Evolutionary conservation across 164 flowering plant genomes (phyloP).

Genomic region (Stephania cephalantha): DNA sequence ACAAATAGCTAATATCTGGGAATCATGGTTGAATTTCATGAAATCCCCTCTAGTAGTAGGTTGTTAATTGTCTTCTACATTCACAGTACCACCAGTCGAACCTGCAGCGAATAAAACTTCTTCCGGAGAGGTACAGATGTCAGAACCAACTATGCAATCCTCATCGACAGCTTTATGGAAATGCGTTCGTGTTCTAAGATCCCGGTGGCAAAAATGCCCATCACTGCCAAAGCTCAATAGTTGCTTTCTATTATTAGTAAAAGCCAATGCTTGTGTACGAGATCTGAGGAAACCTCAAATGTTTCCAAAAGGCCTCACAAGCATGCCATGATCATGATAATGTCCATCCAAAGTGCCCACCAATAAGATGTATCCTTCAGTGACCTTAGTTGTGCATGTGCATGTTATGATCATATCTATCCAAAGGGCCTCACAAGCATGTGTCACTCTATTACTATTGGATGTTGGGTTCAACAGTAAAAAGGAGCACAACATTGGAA

Average conservation of each 20-base stretch:
- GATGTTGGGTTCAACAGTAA: too few relatives aligned
- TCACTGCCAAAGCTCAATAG: slow-evolving; percentile 87
- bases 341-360: too few relatives aligned
- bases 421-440: too few relatives aligned
- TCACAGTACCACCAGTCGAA: slow-evolving; percentile 80
- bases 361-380: too few relatives aligned
- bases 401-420: too few relatives aligned
- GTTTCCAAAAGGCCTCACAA: slow-evolving; percentile 33
- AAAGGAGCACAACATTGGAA: too few relatives aligned
- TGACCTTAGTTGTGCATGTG: too few relatives aligned
- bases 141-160: slow-evolving; percentile 62
- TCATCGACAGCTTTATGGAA: slow-evolving; percentile 80
- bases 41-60: slow-evolving; percentile 62
- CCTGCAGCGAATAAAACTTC: slow-evolving; percentile 82
- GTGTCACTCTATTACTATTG: too few relatives aligned
- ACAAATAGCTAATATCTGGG: slow-evolving; percentile 74
- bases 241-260: slow-evolving; percentile 60
- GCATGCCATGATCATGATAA: too few relatives aligned
- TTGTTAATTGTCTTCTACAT: slow-evolving; percentile 73
- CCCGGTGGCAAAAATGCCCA: slow-evolving; percentile 93
- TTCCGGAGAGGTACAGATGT: slow-evolving; percentile 60
- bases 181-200: slow-evolving; percentile 69
- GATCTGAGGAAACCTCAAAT: slow-evolving; percentile 88
- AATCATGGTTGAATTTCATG: slow-evolving; percentile 70
- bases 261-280: slow-evolving; percentile 67